Evolutionary conservation across 1,284 basidiomycete species (phyloP).

Genomic region (Ceratobasidium papillatum): DNA sequence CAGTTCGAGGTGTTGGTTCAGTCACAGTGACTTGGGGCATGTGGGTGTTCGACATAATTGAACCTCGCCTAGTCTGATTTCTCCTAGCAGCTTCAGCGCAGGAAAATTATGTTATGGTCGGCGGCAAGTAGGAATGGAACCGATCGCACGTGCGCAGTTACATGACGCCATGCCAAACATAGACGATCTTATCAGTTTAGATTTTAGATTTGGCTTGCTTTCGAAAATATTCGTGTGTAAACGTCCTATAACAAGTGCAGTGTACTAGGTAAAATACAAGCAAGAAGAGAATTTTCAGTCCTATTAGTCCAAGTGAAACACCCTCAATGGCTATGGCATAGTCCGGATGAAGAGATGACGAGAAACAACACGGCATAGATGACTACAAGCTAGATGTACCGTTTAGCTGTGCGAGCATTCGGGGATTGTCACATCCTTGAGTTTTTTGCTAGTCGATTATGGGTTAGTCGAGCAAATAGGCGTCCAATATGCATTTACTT

Average conservation of each 20-base stretch:
- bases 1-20: slow-evolving; percentile 23
- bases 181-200: slow-evolving; percentile 17
- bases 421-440: slow-evolving; percentile 58
- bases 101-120: background rate
- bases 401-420: slow-evolving; percentile 50
- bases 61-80: too few relatives aligned
- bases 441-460: slow-evolving; percentile 47
- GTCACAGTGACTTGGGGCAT: slow-evolving; percentile 34
- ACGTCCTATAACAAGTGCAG: slow-evolving; percentile 7
- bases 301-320: slow-evolving; percentile 12
- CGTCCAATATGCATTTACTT: slow-evolving; percentile 1
- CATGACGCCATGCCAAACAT: slow-evolving; percentile 1
- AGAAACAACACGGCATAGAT: slow-evolving; percentile 24
- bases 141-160: slow-evolving; percentile 34
- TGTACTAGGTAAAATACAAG: slow-evolving; percentile 1
- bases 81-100: background rate
- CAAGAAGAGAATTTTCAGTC: slow-evolving; percentile 4
- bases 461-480: background rate
- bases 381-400: background rate
- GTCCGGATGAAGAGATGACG: background rate
- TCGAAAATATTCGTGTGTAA: background rate
- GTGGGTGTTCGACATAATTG: slow-evolving; percentile 17
- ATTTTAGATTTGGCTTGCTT: background rate
- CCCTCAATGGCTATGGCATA: background rate
- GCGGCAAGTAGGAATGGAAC: background rate